A percentile compares a stretch with the other conserved stretches of the same genome.
These are phyloP conservation scores for Candida krabiensis DNA, from an alignment of 805 yeast genomes.

Conservation along the genomic window DNA sequence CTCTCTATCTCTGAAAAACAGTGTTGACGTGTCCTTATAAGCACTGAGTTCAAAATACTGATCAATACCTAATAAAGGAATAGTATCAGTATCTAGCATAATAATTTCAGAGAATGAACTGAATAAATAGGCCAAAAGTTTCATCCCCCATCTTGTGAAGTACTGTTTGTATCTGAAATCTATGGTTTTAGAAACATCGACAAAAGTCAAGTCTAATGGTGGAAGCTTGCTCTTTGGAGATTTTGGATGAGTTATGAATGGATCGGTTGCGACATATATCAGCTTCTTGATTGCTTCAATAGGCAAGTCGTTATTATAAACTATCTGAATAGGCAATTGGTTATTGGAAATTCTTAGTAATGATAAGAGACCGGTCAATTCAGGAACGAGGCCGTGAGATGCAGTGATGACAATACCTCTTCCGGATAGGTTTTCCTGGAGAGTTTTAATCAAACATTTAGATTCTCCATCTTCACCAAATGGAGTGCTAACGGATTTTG, in stretches of 20 bases:
- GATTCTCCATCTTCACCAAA: constrained; percentile 11
- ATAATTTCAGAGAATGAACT: constrained; percentile 57
- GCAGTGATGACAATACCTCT: constrained; percentile 58
- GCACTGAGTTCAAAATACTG: constrained; percentile 38
- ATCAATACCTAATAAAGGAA: constrained; percentile 37
- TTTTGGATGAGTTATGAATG: constrained; percentile 29
- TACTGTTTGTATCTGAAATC: constrained; percentile 23
- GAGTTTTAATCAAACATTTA: constrained; percentile 29
- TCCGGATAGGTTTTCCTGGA: constrained; percentile 37
- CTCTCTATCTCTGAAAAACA: constrained; percentile 53
- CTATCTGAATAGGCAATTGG: constrained; percentile 47
- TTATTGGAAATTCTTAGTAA: constrained; percentile 51
- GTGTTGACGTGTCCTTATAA: constrained; percentile 38
- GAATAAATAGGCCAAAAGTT: constrained; percentile 57
- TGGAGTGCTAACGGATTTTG: constrained; percentile 9
- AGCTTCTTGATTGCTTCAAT: constrained; percentile 33
- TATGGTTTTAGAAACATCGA: constrained; percentile 33
- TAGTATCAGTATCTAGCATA: constrained; percentile 54
- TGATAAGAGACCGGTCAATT: constrained; percentile 47
- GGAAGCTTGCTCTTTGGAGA: constrained; percentile 21
- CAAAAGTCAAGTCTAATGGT: constrained; percentile 32
- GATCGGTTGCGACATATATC: constrained; percentile 36
- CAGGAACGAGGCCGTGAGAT: constrained; percentile 44
- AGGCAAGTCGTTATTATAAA: constrained; percentile 43
- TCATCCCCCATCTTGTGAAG: constrained; percentile 36